Base-by-base conservation (phyloP, 495 filamentous ascomycete species). In the Hypoxylon intermedium region DNA sequence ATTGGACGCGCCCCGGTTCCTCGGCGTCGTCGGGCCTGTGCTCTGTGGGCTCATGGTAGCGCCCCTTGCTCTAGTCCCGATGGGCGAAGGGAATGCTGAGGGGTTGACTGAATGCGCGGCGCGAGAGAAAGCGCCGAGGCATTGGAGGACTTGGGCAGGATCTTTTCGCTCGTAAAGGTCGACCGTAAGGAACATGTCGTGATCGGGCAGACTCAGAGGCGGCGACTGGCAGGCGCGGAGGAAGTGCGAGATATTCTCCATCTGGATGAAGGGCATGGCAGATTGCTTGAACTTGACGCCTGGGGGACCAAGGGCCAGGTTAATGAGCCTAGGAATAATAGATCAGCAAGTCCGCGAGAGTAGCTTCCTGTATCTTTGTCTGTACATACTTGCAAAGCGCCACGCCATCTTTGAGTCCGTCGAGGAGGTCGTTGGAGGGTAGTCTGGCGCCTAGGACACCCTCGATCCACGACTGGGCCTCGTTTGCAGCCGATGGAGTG, bases 161-260 rank as follows among this genome's bases (percentile, higher is more conserved):
- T 99, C 95, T 75, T 99, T 99, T 41, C 83, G 80, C 74, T 99
- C 95, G 79, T 89, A 98, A 38, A 99, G 85, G 75, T 99, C 95
- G 61, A 98, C 95, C 2, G 95, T 99, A 54, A 97, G 85, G 75
- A 99, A 99, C 60, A 93, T 83, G 71, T 99, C 95, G 77, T 98
- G 95, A 3, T 93, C 85, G 24, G 91, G 92, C 31, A 99, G 83
- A 71, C 86, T 90, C 26, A 99, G 79, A 2, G 95, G 94, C 21
- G 89, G 85, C 33, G 80, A 75, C 72, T 96, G 89, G 75, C 91
- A 92, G 44, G 92, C 90, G 63, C 85, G 86, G 42, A 99, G 86
- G 77, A 97, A 99, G 70, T 94, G 90, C 6, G 93, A 95, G 68
- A 99, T 97, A 67, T 99, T 98, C 72, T 99, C 94, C 94, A 97